phyloP scores from a whole-genome alignment of 768 basidiomycete species.

The Dioszegia aurantiaca region DNA sequence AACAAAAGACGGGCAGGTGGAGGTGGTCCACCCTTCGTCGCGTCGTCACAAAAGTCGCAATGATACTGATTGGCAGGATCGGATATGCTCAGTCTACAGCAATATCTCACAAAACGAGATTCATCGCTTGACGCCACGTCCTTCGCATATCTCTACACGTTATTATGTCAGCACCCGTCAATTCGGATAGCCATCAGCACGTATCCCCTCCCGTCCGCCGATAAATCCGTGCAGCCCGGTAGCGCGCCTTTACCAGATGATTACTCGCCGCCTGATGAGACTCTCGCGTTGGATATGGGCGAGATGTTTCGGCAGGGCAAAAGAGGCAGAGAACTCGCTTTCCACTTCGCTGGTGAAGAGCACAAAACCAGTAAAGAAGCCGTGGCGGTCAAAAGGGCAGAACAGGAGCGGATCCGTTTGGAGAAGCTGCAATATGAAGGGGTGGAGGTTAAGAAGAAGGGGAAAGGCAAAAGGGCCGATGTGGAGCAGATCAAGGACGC shows the following conservation, averaged over 20 bases:
- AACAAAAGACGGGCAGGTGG: constrained; percentile 15
- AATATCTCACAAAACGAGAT: constrained; percentile 30
- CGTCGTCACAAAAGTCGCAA: neutral
- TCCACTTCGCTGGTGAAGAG: constrained; percentile 31
- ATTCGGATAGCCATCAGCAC: constrained; percentile 32
- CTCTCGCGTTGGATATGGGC: constrained; percentile 16
- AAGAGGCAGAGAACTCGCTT: constrained; percentile 36
- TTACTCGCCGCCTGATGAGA: constrained; percentile 18
- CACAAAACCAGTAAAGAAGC: constrained; percentile 31
- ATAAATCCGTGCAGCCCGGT: constrained; percentile 24
- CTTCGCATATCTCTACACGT: constrained; percentile 38
- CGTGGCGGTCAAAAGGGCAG: constrained; percentile 19
- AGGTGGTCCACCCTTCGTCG: constrained; percentile 27
- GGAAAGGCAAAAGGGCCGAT: constrained; percentile 5
- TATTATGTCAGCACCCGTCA: constrained; percentile 30
- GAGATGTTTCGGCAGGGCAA: constrained; percentile 25
- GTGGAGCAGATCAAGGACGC: constrained; percentile 6
- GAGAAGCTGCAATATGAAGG: constrained; percentile 11
- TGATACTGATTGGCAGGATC: constrained; percentile 20
- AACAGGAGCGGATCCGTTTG: constrained; percentile 13
- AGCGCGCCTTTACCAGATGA: constrained; percentile 33
- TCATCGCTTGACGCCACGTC: constrained; percentile 30
- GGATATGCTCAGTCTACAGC: constrained; percentile 27
- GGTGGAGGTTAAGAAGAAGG: constrained; percentile 5
- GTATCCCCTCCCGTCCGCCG: constrained; percentile 29